phyloP scores from a whole-genome alignment of 2,329 filamentous ascomycete species.

The Gremmenia infestans region DNA sequence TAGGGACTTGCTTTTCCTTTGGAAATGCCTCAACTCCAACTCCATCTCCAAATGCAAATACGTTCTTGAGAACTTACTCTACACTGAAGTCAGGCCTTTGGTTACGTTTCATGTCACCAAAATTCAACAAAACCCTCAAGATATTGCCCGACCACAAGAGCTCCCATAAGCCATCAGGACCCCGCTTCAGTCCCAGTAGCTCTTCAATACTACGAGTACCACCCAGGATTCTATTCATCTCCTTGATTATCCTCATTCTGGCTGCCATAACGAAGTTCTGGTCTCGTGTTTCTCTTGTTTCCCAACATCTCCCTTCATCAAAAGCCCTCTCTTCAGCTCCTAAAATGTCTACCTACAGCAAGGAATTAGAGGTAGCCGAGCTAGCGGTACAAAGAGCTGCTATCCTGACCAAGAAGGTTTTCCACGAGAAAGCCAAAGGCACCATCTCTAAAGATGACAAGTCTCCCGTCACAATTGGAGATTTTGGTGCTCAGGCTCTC shows the following conservation, averaged over 20 bases:
- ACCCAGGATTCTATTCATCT: constrained; percentile 20
- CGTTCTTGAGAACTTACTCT: not conserved
- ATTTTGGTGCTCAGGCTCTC: constrained; percentile 95
- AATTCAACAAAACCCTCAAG: not conserved
- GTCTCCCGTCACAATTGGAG: constrained; percentile 94
- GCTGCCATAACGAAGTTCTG: constrained; percentile 26
- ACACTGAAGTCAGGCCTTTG: no score
- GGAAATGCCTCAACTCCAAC: not conserved
- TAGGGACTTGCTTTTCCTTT: no score
- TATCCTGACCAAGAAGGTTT: constrained; percentile 71
- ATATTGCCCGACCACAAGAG: not conserved
- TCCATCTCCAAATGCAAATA: not conserved
- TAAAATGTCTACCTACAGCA: constrained; percentile 52
- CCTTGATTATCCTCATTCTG: constrained; percentile 27
- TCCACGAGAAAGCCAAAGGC: constrained; percentile 87
- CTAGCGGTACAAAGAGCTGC: constrained; percentile 82
- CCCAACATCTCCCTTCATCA: constrained; percentile 24
- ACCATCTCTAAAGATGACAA: constrained; percentile 93
- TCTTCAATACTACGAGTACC: constrained; percentile 2
- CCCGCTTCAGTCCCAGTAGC: not conserved
- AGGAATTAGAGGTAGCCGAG: constrained; percentile 78
- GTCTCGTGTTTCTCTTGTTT: constrained; percentile 28
- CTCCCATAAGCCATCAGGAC: not conserved
- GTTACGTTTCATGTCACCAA: not conserved
- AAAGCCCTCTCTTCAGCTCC: constrained; percentile 18